Base-by-base conservation (phyloP, 768 basidiomycete species). In the Collybia mongolica region DNA sequence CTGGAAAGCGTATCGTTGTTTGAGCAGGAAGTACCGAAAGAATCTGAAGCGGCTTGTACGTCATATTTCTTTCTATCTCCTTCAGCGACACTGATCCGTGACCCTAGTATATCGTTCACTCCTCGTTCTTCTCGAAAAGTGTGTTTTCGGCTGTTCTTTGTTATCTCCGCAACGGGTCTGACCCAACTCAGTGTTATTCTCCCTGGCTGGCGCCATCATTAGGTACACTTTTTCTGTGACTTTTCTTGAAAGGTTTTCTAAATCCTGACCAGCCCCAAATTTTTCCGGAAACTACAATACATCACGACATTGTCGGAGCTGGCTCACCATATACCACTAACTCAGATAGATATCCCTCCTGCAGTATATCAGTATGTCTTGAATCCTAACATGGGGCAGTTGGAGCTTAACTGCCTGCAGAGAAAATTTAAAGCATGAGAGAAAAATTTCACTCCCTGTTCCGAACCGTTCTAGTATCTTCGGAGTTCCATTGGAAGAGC, bases 41-140 rank as follows among this genome's bases (percentile, higher is more conserved):
- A 91, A 94, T 61, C 66, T 94, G 51, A 93, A 93, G 66, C 82
- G 83, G 61, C 62, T 94, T 67, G 90, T 88, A 53, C 48, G 86
- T 66, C 18, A 20, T 43, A 28, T 48, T 8, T 22, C 19, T 11
- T 18, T 29, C 46, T 7, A 8, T 32, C 14, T 38, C 28, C 23
- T 8, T 24, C 37, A 2, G 11, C 39, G 36, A 28, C 32, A 19
- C 23, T 55, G 15, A 48, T 47, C 8, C 46, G 40, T 9, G 39
- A 12, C 37, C 20, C 5, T 60, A 92, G 89, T 89, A 86, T 65
- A 88, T 94, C 52, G 87, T 94, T 3, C 92, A 94, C 60, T 84
- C 92, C 2, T 88, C 86, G 1, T 90, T 90, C 67, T 93, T 92
- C 67, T 84, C 91, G 3, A 93, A 91, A 68, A 92, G 91, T 90